Evolutionary conservation across 2,329 filamentous ascomycete species (phyloP), one percentile per base, ranked within the genome.

Genomic region (Colletotrichum falcatum): DNA sequence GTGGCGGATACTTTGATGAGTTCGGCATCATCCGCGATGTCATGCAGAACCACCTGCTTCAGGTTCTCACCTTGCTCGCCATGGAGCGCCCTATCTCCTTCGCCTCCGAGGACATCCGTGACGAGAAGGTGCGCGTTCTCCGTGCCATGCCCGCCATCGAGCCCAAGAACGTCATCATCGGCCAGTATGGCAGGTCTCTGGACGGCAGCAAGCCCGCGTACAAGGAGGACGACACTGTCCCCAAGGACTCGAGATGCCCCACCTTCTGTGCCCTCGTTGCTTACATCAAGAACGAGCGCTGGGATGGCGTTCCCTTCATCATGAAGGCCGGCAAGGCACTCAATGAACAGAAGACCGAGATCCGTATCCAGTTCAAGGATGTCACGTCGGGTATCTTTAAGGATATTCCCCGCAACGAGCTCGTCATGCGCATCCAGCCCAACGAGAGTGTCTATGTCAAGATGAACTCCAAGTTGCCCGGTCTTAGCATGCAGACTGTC

Each of bases 391-490:
- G 97, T 75, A 99, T 99, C 83, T 99, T 99, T 87, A 98, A 98
- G 89, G 95, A 99, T 81, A 99, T 99, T 79, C 97, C 96, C 71
- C 92, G 97, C 76, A 99, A 99, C 86, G 96, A 99, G 86, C 92
- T 99, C 75, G 96, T 99, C 78, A 98, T 99, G 86, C 95, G 96
- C 76, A 97, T 99, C 74, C 96, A 99, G 87, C 96, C 96, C 77
- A 99, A 99, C 86, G 96, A 99, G 88, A 97, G 94, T 80, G 95
- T 99, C 75, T 99, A 99, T 86, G 97, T 98, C 83, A 99, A 99
- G 91, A 99, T 99, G 96, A 99, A 99, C 91, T 98, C 95, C 37
- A 99, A 99, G 88, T 88, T 99, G 70, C 97, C 96, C 26, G 96
- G 96, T 77, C 87, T 99, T 78, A 98, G 94, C 87, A 99, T 98